A percentile compares a stretch with the other conserved stretches of the same genome.
phyloP scores from a whole-genome alignment of 2,329 filamentous ascomycete species.

The Ophiostoma ulmi region DNA sequence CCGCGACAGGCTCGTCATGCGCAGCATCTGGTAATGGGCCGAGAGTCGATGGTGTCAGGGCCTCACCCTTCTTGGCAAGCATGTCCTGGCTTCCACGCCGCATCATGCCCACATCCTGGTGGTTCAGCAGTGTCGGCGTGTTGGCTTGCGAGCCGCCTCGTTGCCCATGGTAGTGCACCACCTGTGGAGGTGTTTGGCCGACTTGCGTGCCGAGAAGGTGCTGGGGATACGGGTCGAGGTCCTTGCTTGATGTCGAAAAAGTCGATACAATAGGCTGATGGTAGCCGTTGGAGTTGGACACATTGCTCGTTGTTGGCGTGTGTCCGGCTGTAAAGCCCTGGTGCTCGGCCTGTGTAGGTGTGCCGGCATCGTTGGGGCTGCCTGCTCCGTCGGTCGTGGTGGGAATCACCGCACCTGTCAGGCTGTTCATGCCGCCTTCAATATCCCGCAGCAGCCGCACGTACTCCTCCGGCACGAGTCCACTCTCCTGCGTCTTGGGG shows the following conservation, averaged over 20 bases:
- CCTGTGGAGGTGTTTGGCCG: slow-evolving; percentile 59
- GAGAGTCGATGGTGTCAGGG: slow-evolving; percentile 36
- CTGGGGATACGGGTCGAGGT: slow-evolving; percentile 62
- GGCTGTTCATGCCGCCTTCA: slow-evolving; percentile 76
- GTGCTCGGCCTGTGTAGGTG: slow-evolving; percentile 58
- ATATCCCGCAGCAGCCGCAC: slow-evolving; percentile 89
- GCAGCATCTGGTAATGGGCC: slow-evolving; percentile 40
- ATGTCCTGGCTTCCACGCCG: slow-evolving; percentile 48
- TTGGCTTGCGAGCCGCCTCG: slow-evolving; percentile 63
- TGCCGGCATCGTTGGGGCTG: slow-evolving; percentile 53
- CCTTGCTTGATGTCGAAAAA: slow-evolving; percentile 66
- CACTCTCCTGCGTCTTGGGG: slow-evolving; percentile 87
- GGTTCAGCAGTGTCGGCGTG: slow-evolving; percentile 54
- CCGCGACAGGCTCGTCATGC: background rate
- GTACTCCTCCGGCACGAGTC: slow-evolving; percentile 93
- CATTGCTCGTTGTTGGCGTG: slow-evolving; percentile 42
- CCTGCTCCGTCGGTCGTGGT: slow-evolving; percentile 42
- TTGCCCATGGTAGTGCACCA: slow-evolving; percentile 63
- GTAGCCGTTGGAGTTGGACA: slow-evolving; percentile 54
- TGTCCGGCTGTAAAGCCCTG: slow-evolving; percentile 39
- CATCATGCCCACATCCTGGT: slow-evolving; percentile 45
- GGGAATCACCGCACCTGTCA: slow-evolving; percentile 46
- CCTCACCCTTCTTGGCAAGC: slow-evolving; percentile 37
- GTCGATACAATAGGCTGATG: slow-evolving; percentile 63
- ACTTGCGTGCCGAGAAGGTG: slow-evolving; percentile 58